These are phyloP conservation scores for cucumber (Cucumis sativus) DNA, from an alignment of 306 rosid species.

Conservation along the genomic window Cucumber_9930_V3 NC_026655.2:8565501-8566000, in stretches of 20 bases:
- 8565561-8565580: background rate
- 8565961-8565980: too few species aligned
- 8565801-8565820: slow-evolving; percentile 12
- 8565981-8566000: too few species aligned
- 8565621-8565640: slow-evolving; percentile 34
- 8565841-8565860: background rate
- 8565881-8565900: background rate
- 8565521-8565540: background rate
- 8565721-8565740: slow-evolving; percentile 40
- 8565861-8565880: background rate
- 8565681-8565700: slow-evolving; percentile 64
- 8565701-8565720: slow-evolving; percentile 62
- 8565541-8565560: background rate
- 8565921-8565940: too few species aligned
- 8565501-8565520: background rate
- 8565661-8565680: slow-evolving; percentile 71
- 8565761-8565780: slow-evolving; percentile 36
- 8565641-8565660: slow-evolving; percentile 52
- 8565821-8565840: background rate
- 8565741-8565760: slow-evolving; percentile 47
- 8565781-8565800: slow-evolving; percentile 32
- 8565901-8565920: background rate
- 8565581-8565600: too few species aligned
- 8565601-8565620: background rate
- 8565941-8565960: too few species aligned